These are phyloP conservation scores for Plasmodium adleri DNA, from an alignment of 169 alveolate species.

Conservation along the genomic window DNA sequence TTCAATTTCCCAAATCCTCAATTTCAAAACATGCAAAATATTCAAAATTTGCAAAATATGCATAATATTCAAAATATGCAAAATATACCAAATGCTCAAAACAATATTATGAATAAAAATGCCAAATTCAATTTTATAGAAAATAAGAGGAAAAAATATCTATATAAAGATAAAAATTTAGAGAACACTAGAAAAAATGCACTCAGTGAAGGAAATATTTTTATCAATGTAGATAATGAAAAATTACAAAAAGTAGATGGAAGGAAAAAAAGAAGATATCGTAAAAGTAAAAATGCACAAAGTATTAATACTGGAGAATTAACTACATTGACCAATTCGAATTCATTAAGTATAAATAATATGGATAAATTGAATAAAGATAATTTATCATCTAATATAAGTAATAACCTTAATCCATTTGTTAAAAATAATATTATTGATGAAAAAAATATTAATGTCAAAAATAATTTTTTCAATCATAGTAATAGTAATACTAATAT, in stretches of 20 bases:
- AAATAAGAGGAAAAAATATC: constrained; percentile 32
- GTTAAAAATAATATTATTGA: too few species aligned
- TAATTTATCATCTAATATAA: too few species aligned
- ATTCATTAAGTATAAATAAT: too few species aligned
- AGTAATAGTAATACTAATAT: constrained; percentile 64
- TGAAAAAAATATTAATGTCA: too few species aligned
- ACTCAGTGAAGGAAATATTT: not conserved
- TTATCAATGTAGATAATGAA: not conserved
- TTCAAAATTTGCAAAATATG: not conserved
- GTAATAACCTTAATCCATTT: too few species aligned
- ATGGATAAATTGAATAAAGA: too few species aligned
- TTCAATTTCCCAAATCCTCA: too few species aligned
- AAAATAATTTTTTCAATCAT: constrained; percentile 40
- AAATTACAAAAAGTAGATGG: constrained; percentile 9
- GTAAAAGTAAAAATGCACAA: too few species aligned
- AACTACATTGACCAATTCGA: too few species aligned
- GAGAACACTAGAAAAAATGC: not conserved
- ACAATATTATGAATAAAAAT: not conserved
- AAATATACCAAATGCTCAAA: not conserved
- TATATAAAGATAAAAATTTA: constrained; percentile 10
- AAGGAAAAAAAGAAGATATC: constrained; percentile 32
- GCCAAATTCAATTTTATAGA: constrained; percentile 12
- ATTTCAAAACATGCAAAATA: too few species aligned
- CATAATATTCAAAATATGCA: not conserved
- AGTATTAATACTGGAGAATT: too few species aligned